These are phyloP conservation scores for Solanum commersonii DNA, from an alignment of 257 asterid genomes.

Conservation along the genomic window DNA sequence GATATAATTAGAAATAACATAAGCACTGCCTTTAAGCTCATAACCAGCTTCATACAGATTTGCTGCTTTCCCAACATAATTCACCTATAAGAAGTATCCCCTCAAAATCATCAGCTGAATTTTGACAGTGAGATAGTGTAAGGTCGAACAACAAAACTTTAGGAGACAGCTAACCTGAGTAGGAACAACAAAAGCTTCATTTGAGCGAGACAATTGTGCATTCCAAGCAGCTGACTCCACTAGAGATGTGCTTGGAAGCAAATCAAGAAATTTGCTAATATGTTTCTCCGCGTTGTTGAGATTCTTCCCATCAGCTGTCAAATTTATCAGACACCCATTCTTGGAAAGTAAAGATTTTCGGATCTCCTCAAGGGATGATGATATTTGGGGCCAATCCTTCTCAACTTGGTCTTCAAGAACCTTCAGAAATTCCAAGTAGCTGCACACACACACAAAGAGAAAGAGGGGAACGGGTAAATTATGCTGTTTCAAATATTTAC, in stretches of 20 bases:
- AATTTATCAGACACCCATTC: constrained; percentile 71
- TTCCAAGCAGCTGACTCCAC: constrained; percentile 50
- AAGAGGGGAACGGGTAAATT: background rate
- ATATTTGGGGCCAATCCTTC: constrained; percentile 68
- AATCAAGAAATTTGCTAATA: constrained; percentile 66
- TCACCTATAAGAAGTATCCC: constrained; percentile 48
- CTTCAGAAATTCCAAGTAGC: constrained; percentile 83
- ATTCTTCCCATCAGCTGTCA: constrained; percentile 80
- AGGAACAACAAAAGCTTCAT: constrained; percentile 94
- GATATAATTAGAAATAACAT: constrained; percentile 77
- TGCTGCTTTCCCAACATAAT: constrained; percentile 98
- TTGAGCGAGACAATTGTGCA: constrained; percentile 51
- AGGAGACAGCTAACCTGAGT: constrained; percentile 59
- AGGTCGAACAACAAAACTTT: background rate
- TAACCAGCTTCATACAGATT: constrained; percentile 80
- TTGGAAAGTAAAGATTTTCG: constrained; percentile 66
- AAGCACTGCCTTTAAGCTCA: constrained; percentile 87
- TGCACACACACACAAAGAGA: constrained; percentile 21
- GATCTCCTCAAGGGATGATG: constrained; percentile 91
- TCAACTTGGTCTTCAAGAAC: constrained; percentile 74
- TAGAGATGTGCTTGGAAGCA: constrained; percentile 66
- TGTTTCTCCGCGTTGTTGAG: constrained; percentile 58
- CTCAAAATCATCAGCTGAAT: background rate
- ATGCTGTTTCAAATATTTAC: background rate
- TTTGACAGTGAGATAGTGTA: background rate